These are phyloP conservation scores for Neoascochyta sp. DNA, from an alignment of 2,329 filamentous ascomycete species.

Conservation along the genomic window DNA sequence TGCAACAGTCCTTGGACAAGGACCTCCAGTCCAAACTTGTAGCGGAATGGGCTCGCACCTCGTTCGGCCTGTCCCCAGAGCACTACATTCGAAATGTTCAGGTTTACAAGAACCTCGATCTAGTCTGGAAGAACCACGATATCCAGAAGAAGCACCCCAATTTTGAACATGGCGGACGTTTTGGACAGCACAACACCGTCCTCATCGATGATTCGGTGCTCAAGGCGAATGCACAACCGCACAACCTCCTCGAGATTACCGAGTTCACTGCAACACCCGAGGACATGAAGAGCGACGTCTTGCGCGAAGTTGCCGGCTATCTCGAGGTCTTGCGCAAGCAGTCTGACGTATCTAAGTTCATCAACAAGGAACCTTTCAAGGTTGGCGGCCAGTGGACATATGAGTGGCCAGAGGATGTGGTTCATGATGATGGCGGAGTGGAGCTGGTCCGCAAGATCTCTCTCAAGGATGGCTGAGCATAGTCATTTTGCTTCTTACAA, in stretches of 20 bases:
- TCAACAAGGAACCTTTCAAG: conserved; percentile 41
- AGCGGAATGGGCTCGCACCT: conserved; percentile 74
- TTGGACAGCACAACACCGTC: conserved; percentile 83
- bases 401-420: conserved; percentile 24
- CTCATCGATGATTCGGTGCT: conserved; percentile 80
- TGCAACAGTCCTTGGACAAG: conserved; percentile 59
- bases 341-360: conserved; percentile 61
- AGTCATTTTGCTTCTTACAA: too few species aligned
- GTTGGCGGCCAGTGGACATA: conserved; percentile 26
- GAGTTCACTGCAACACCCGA: conserved; percentile 61
- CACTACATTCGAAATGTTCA: conserved; percentile 73
- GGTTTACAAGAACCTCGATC: conserved; percentile 81
- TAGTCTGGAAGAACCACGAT: conserved; percentile 60
- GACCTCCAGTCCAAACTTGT: conserved; percentile 56
- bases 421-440: too few species aligned
- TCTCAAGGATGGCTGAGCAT: too few species aligned
- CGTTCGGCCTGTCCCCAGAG: conserved; percentile 59
- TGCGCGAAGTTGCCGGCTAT: conserved; percentile 51
- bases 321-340: conserved; percentile 51
- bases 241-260: conserved; percentile 75
- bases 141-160: conserved; percentile 45
- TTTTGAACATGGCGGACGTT: conserved; percentile 44
- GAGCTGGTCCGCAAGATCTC: too few species aligned
- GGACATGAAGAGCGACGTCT: conserved; percentile 42
- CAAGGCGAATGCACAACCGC: conserved; percentile 79